Base-by-base conservation (phyloP, 1,284 basidiomycete genomes). In the Leccinum insigne region DNA sequence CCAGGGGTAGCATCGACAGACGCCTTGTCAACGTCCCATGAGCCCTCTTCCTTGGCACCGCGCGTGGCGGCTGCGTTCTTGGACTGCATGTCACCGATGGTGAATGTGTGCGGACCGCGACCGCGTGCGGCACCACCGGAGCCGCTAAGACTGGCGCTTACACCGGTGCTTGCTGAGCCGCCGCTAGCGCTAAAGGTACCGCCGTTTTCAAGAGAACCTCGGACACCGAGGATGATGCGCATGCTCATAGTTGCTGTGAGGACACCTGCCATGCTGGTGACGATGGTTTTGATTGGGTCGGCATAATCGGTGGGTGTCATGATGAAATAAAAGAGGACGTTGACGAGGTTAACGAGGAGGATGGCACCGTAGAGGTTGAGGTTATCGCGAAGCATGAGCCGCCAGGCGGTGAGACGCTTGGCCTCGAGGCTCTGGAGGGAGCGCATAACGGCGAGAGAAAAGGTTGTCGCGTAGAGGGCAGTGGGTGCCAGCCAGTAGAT, bases 301-400 rank as follows among this genome's bases (percentile, higher is more conserved):
- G 72, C 66, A 14, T 70, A 63, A 54, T 80, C 86, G 49, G 86
- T 88, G 32, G 92, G 90, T 61, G 75, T 86, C 73, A 89, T 85
- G 78, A 91, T 85, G 78, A 93, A 92, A 88, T 90, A 92, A 83
- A 92, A 93, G 73, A 92, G 77, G 77, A 91, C 83, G 81, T 93
- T 93, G 77, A 83, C 81, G 78, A 91, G 83, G 82, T 94, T 92
- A 67, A 93, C 89, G 70, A 88, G 71, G 82, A 86, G 89, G 76
- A 93, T 84, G 35, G 91, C 88, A 64, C 84, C 89, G 73, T 93
- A 93, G 64, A 93, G 85, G 79, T 93, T 93, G 68, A 94, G 86
- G 10, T 91, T 90, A 74, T 94, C 92, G 67, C 92, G 90, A 67
- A 93, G 89, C 91, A 93, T 93, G 69, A 93, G 82, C 72, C 92